A percentile compares a stretch with the other conserved stretches of the same genome.
These are phyloP conservation scores for Coffea humblotiana DNA, from an alignment of 305 asterid genomes.

Conservation along the genomic window DNA sequence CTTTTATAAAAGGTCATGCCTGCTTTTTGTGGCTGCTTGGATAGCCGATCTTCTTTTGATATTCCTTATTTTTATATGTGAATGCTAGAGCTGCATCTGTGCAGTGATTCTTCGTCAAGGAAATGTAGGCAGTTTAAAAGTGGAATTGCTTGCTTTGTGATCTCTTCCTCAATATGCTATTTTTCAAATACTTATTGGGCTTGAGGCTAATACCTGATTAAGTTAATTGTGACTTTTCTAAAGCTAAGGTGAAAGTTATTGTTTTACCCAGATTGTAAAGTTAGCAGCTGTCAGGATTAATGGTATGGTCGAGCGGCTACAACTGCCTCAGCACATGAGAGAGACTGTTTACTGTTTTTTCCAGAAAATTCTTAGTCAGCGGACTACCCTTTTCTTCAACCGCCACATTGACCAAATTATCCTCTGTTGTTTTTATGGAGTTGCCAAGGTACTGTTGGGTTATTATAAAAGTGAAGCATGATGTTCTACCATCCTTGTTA, in stretches of 20 bases:
- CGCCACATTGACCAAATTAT: constrained; percentile 96
- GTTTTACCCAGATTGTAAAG: constrained; percentile 62
- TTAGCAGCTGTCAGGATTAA: constrained; percentile 97
- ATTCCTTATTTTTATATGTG: neutral
- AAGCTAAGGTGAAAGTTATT: neutral
- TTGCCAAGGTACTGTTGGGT: constrained; percentile 65
- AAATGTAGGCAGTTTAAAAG: neutral
- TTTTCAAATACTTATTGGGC: neutral
- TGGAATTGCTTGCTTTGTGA: constrained; percentile 2
- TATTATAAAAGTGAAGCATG: constrained; percentile 17
- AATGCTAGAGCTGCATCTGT: neutral
- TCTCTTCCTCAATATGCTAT: neutral
- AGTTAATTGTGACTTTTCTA: neutral
- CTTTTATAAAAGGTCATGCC: neutral
- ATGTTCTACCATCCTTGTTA: constrained; percentile 11
- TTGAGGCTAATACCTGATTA: neutral
- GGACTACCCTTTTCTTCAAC: constrained; percentile 75
- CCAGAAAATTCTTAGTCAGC: constrained; percentile 79
- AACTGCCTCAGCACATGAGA: constrained; percentile 79
- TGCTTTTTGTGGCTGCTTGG: neutral
- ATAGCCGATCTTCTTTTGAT: neutral
- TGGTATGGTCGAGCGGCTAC: constrained; percentile 97
- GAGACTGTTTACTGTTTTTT: constrained; percentile 88
- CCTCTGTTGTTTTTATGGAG: constrained; percentile 97
- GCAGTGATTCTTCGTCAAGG: neutral